phyloP scores from a whole-genome alignment of 2,329 filamentous ascomycete species.

The Colletotrichum sp. region DNA sequence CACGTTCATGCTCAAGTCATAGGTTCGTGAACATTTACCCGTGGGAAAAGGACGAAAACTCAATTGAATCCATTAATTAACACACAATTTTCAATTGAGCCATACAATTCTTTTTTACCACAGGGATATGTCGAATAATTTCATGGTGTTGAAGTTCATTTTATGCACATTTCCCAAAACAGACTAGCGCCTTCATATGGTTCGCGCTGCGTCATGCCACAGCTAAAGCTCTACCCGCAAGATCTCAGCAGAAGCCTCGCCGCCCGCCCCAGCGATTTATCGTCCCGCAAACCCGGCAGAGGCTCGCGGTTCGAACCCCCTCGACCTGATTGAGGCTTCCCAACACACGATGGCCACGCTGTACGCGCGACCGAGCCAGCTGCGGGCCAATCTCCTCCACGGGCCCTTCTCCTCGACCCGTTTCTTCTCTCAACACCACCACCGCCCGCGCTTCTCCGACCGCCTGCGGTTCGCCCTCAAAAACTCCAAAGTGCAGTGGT shows the following conservation, averaged over 20 bases:
- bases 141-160: background rate
- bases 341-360: conserved; percentile 34
- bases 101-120: background rate
- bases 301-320: background rate
- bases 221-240: conserved; percentile 6
- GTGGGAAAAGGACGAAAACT: background rate
- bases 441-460: conserved; percentile 55
- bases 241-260: conserved; percentile 5
- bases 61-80: background rate
- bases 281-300: background rate
- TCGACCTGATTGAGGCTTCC: background rate
- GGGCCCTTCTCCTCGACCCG: conserved; percentile 32
- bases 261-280: background rate
- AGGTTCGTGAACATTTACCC: background rate
- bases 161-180: background rate
- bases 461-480: conserved; percentile 54
- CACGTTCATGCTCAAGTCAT: background rate
- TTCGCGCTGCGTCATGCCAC: conserved; percentile 19
- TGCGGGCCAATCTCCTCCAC: conserved; percentile 33
- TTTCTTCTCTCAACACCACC: conserved; percentile 45
- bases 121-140: background rate
- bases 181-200: conserved; percentile 8
- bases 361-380: conserved; percentile 37
- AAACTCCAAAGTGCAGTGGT: conserved; percentile 76
- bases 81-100: background rate